phyloP scores from a whole-genome alignment of 106 monocot species.

The Chionographis japonica region DNA sequence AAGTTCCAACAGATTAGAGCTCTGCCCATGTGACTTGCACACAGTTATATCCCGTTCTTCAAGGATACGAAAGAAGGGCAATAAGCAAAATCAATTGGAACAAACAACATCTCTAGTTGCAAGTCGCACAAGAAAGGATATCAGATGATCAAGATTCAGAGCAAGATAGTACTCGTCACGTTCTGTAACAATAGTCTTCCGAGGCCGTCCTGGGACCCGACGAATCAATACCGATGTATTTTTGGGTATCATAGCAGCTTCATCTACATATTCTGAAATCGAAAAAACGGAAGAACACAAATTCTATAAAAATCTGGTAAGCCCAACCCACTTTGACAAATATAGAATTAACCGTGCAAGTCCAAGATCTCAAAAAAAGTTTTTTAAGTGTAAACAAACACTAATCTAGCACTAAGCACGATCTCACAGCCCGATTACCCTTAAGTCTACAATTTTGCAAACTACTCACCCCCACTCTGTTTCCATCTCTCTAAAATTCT shows the following conservation, averaged over 20 bases:
- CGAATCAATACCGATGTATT: constrained; percentile 94
- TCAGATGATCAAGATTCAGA: constrained; percentile 26
- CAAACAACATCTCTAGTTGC: too few species aligned
- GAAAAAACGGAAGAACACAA: constrained; percentile 32
- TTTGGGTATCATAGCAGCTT: constrained; percentile 86
- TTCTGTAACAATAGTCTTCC: constrained; percentile 76
- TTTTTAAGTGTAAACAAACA: background rate
- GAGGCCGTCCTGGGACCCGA: constrained; percentile 81
- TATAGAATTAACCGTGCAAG: too few species aligned
- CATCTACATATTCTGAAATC: constrained; percentile 94
- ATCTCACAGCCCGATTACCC: background rate
- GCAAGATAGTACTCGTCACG: constrained; percentile 64
- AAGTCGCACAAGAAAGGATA: background rate
- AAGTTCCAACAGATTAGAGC: background rate
- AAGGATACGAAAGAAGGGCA: too few species aligned
- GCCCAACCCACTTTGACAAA: constrained; percentile 1
- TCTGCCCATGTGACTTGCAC: too few species aligned
- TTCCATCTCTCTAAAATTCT: background rate
- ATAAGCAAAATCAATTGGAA: too few species aligned
- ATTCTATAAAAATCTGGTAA: constrained; percentile 24
- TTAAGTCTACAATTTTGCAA: background rate
- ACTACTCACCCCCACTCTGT: background rate
- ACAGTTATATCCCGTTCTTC: too few species aligned
- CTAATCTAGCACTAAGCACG: background rate
- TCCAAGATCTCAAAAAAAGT: background rate